A percentile compares a stretch with the other conserved stretches of the same genome.
Conservation (phyloP, 2,329 filamentous ascomycete genomes). For the Nannizzia gypsea region DNA sequence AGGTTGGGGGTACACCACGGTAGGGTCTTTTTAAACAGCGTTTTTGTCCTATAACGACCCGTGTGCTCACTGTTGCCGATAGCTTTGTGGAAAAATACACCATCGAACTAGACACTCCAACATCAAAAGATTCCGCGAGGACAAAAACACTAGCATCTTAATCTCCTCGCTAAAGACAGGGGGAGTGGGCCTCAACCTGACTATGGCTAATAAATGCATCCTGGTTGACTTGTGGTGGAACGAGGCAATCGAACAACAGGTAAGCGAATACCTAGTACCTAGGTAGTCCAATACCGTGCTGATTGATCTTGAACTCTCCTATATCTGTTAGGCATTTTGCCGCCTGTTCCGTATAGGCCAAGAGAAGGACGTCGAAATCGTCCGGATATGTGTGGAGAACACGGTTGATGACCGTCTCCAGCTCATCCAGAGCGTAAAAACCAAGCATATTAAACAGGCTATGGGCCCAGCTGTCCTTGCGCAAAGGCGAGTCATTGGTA, state of each 20-base stretch:
- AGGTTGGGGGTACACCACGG: conserved; percentile 36
- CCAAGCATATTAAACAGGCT: conserved; percentile 15
- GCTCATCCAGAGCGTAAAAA: conserved; percentile 46
- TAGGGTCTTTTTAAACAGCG: conserved; percentile 16
- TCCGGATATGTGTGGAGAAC: conserved; percentile 44
- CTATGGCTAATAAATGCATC: conserved; percentile 48
- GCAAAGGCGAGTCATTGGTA: conserved; percentile 2
- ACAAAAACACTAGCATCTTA: conserved; percentile 35
- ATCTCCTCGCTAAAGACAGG: conserved; percentile 47
- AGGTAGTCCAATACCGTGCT: conserved; percentile 26
- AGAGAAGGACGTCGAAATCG: conserved; percentile 45
- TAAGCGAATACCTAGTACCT: too few relatives aligned
- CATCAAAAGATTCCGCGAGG: conserved; percentile 36
- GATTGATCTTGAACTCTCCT: conserved; percentile 7
- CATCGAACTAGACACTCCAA: conserved; percentile 35
- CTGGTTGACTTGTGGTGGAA: conserved; percentile 54
- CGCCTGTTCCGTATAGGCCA: conserved; percentile 58
- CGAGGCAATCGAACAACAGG: conserved; percentile 49
- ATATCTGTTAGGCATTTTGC: conserved; percentile 35
- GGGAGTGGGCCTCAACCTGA: conserved; percentile 48
- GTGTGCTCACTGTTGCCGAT: neutral
- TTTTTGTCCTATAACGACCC: neutral
- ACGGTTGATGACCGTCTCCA: conserved; percentile 49
- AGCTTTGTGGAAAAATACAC: conserved; percentile 41
- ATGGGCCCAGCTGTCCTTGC: conserved; percentile 18